These are phyloP conservation scores for Penicillium sp. DNA, from an alignment of 2,329 filamentous ascomycete species.

Conservation along the genomic window DNA sequence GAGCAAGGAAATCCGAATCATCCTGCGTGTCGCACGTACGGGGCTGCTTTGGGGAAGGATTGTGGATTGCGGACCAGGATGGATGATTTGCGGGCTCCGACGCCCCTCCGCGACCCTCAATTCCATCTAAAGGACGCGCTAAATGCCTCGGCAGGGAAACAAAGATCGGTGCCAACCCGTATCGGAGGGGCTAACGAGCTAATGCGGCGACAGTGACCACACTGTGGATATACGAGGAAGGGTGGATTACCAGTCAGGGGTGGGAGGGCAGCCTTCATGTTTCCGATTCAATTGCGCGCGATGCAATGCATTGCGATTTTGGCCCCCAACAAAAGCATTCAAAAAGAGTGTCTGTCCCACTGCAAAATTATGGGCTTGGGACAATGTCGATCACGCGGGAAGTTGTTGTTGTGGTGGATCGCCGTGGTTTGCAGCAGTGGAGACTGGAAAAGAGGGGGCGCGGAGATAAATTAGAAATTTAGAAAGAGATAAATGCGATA, in stretches of 20 bases:
- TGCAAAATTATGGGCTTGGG: constrained; percentile 10
- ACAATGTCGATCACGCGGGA: constrained; percentile 32
- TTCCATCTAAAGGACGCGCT: constrained; percentile 4
- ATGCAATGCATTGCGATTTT: not conserved
- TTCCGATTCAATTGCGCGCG: not conserved
- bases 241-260: not conserved
- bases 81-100: constrained; percentile 12
- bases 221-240: not conserved
- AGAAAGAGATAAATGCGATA: not conserved
- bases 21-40: not conserved
- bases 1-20: not conserved
- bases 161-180: constrained; percentile 10
- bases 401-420: constrained; percentile 18
- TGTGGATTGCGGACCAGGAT: not conserved
- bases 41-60: not conserved
- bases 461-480: not conserved
- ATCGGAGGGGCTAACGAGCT: constrained; percentile 10
- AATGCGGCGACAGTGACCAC: not conserved
- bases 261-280: not conserved
- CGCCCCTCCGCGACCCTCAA: constrained; percentile 1
- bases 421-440: constrained; percentile 12
- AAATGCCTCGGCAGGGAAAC: constrained; percentile 1
- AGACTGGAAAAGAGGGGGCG: not conserved
- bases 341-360: not conserved
- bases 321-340: not conserved